Base-by-base conservation (phyloP, 352 stramenopile species). In the Pythium aquatile region DNA sequence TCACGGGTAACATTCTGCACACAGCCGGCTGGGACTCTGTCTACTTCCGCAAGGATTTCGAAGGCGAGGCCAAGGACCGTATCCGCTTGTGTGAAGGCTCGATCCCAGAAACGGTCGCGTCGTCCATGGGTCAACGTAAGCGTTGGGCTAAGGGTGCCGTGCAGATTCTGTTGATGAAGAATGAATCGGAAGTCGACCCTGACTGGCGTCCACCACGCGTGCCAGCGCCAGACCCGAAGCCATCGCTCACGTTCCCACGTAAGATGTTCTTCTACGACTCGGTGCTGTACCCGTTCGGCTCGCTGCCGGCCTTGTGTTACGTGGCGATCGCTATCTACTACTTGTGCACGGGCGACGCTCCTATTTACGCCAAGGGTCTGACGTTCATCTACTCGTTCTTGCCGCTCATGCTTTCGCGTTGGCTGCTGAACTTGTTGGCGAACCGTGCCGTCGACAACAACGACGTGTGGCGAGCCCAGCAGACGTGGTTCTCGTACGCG, bases 211-310 rank as follows among this genome's bases (percentile, higher is more conserved):
- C 84, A 46, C 85, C 87, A 68, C 84, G 83, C 59, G 87, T 94
- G 55, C 81, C 85, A 57, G 85, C 85, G 16, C 87, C 85, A 13
- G 85, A 94, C 69, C 83, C 81, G 69, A 93, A 93, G 80, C 85
- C 85, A 52, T 83, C 74, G 58, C 78, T 94, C 32, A 44, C 75
- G 54, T 94, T 96, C 76, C 79, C 84, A 44, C 87, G 87, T 54
- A 93, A 94, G 70, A 90, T 96, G 81, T 96, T 96, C 71, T 96
- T 94, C 76, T 92, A 89, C 75, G 83, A 96, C 70, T 94, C 83
- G 48, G 83, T 93, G 73, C 72, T 96, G 52, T 96, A 96, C 72
- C 87, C 87, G 59, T 93, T 96, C 72, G 87, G 87, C 54, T 94
- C 85, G 46, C 87, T 96, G 51, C 84, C 87, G 30, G 87, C 87